Evolutionary conservation across 441 rosid species (phyloP), one percentile per base, ranked within the genome.

Genomic region (Erodium moschatum): DNA sequence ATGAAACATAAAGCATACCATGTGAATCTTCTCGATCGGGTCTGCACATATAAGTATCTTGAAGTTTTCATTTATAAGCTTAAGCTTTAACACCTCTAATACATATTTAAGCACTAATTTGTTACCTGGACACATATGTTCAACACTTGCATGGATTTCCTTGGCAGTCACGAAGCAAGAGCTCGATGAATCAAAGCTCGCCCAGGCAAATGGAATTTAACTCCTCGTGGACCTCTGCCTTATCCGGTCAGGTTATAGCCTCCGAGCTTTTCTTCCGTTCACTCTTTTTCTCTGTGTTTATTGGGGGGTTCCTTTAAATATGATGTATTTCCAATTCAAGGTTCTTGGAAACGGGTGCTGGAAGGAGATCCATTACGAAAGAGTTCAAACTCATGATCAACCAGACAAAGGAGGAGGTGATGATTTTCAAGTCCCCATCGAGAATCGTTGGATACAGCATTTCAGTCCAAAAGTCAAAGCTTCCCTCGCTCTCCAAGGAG

Each of bases 361-460:
- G 88, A 70, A 82, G 84, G 84, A 80, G 80, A 35, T 82, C 68
- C 72, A 72, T 66, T 79, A 77, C 65, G 74, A 64, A 71, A 84
- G 80, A 65, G 75, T 85, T 58, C 80, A 70, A 19, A 27, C 65
- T n/a, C 54, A 48, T 3, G 5, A n/a, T 67, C 76, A 69, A 38
- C 60, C 8, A 69, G 73, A 72, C 63, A 66, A 31, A 66, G 56
- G 54, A 11, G 71, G 64, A 38, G 73, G 72, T 18, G 64, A 80
- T 8, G 69, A 12, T 48, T 9, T 78, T 38, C 38, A 13, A 40
- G 11, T 8, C 12, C 54, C 54, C 54, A 1, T 79, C 56, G 73
- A 66, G 64, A 85, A 74, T 74, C 86, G 77, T 6, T 87, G 92
- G 89, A 77, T 87, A 64, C 82, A 80, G 67, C 89, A 73, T 70